Base-by-base conservation (phyloP, 2,329 filamentous ascomycete species). In the Raffaelea arxii region DNA sequence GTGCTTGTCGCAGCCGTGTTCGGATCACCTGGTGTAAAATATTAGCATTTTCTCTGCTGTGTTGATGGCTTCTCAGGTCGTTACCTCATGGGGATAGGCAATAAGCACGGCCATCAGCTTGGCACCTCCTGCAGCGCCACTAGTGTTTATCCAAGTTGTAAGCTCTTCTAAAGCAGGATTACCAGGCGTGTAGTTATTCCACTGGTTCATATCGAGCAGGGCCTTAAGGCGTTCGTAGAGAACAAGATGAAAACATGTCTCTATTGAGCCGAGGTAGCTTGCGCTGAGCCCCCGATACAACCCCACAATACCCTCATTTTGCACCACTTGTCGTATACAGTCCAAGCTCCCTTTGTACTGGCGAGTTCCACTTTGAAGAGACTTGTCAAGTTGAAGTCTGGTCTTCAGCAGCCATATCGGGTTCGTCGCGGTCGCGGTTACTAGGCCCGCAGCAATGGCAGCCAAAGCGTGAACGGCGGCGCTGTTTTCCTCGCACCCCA, bases 361-460 rank as follows among this genome's bases (percentile, higher is more conserved):
- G 44, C 89, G 73, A 44, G 74, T 69, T 52, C 75, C 69, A 55
- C 78, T 75, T n/a, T 82, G 83, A 44, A 80, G 77, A 59, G 86
- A 86, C 69, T 90, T 94, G 68, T 96, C 90, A 25, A 96, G 76
- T 65, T 96, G 90, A 55, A 96, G 63, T 25, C 90, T 74, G 35
- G 90, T 96, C 73, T 96, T 96, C 59, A 96, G 80, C 52, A 96
- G 77, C 90, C 90, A 96, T 58, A 96, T 94, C 2, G 90, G 90
- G 64, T 95, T 95, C 37, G 90, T 96, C 22, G 84, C 86, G 1
- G 90, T 95, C 39, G 86, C 86, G 0, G 90, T 95, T 6, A 83
- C 81, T 38, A 95, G 77, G 4, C 90, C 90, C 1, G 90, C 89
- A 16, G 76, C 72, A 2, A 84, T 80, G 4, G 86, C 90, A 3